Evolutionary conservation across 352 stramenopile genomes (phyloP).

Genomic region (Phytophthora kernoviae): DNA sequence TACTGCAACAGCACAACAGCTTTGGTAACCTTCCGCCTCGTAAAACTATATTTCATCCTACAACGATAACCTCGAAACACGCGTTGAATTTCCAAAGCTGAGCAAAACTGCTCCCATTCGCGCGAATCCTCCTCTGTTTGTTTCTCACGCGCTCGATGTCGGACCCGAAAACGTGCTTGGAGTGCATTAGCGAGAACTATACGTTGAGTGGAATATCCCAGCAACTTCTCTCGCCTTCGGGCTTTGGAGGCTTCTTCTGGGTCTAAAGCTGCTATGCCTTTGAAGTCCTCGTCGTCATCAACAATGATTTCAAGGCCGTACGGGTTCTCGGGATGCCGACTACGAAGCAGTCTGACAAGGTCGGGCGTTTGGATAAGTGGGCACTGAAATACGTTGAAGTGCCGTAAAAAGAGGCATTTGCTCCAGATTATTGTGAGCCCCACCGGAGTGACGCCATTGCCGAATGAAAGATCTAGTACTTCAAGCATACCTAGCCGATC

Average conservation of each 20-base stretch:
- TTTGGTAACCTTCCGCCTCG: constrained; percentile 36
- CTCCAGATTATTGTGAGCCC: constrained; percentile 37
- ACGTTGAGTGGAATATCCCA: constrained; percentile 14
- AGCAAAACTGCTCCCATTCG: constrained; percentile 57
- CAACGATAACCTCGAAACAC: constrained; percentile 46
- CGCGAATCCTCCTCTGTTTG: constrained; percentile 20
- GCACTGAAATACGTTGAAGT: constrained; percentile 57
- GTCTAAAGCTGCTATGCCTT: constrained; percentile 49
- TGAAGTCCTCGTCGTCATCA: constrained; percentile 44
- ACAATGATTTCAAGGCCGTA: constrained; percentile 64
- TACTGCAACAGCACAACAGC: constrained; percentile 66
- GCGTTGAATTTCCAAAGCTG: constrained; percentile 66
- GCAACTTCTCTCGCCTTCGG: constrained; percentile 40
- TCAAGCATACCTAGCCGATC: constrained; percentile 41
- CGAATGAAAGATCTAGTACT: constrained; percentile 45
- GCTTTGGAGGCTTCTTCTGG: constrained; percentile 35
- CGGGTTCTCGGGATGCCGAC: constrained; percentile 44
- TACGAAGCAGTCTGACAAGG: constrained; percentile 32
- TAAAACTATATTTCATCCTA: constrained; percentile 47
- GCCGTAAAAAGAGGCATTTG: constrained; percentile 47
- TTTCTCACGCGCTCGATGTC: constrained; percentile 32
- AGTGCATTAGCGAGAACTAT: constrained; percentile 42
- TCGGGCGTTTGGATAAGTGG: constrained; percentile 32
- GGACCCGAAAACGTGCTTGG: constrained; percentile 47
- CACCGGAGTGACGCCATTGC: constrained; percentile 27